These are phyloP conservation scores for Collybia sp. DNA, from an alignment of 768 basidiomycete genomes.

Conservation along the genomic window DNA sequence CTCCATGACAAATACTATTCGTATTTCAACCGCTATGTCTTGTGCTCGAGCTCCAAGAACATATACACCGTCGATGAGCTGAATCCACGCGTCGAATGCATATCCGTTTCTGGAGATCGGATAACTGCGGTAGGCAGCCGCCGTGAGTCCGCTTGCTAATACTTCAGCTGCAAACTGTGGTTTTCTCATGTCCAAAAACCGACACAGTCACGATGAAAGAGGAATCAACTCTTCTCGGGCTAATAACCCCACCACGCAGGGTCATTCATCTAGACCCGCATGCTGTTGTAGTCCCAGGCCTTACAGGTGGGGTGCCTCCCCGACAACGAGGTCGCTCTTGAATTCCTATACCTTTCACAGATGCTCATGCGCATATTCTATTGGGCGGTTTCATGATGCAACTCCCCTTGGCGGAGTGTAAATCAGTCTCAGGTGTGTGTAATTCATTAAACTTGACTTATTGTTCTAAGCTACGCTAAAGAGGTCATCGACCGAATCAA, in stretches of 20 bases:
- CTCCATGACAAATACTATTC: constrained; percentile 24
- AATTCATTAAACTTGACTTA: background rate
- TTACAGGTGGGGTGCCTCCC: constrained; percentile 49
- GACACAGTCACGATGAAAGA: too few species aligned
- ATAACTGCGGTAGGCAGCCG: too few species aligned
- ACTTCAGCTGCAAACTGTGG: too few species aligned
- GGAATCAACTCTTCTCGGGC: too few species aligned
- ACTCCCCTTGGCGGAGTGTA: constrained; percentile 55
- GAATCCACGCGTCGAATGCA: constrained; percentile 52
- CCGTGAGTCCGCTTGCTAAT: too few species aligned
- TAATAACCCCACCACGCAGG: background rate
- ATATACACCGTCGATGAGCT: constrained; percentile 70
- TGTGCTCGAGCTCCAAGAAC: constrained; percentile 48
- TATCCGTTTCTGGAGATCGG: constrained; percentile 39
- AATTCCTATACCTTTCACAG: constrained; percentile 27
- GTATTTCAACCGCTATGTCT: constrained; percentile 31
- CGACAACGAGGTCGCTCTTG: background rate
- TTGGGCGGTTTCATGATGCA: constrained; percentile 69
- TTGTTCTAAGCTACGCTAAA: constrained; percentile 14
- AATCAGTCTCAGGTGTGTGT: constrained; percentile 52
- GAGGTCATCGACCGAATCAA: constrained; percentile 64
- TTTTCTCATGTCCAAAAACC: too few species aligned
- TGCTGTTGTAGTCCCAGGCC: constrained; percentile 64
- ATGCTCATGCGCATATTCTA: constrained; percentile 78
- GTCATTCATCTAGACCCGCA: constrained; percentile 13